A percentile compares a stretch with the other conserved stretches of the same genome.
phyloP scores from a whole-genome alignment of 495 filamentous ascomycete genomes.

The Halenospora varia region DNA sequence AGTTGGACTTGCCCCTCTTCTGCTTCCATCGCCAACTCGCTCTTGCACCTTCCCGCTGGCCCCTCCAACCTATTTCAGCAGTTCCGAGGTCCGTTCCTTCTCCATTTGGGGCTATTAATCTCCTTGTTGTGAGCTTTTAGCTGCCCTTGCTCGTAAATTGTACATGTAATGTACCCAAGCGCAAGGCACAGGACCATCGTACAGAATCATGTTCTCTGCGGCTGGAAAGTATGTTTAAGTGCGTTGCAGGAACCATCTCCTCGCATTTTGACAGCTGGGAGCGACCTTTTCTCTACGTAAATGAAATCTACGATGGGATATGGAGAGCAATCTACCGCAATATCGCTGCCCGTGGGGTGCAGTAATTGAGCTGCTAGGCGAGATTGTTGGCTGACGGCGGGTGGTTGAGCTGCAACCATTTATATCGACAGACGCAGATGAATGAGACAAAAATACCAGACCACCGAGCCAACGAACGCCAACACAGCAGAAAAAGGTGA shows the following conservation, averaged over 20 bases:
- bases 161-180: background rate
- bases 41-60: no score
- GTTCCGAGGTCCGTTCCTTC: background rate
- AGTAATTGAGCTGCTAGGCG: background rate
- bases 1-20: background rate
- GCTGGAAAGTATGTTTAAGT: background rate
- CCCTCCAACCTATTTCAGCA: no score
- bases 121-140: no score
- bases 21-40: no score
- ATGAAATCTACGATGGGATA: background rate
- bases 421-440: background rate
- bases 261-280: background rate
- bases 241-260: background rate
- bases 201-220: background rate
- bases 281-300: background rate
- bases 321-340: background rate
- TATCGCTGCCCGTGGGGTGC: background rate
- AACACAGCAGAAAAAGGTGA: background rate
- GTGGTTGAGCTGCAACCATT: background rate
- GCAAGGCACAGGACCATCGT: background rate
- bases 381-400: background rate
- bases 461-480: background rate
- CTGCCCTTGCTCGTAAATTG: background rate
- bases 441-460: background rate
- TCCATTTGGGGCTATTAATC: no score